Percentiles rank a stretch among this genome's conserved stretches.
phyloP scores from a whole-genome alignment of 306 rosid genomes.

The Quercus berberidifolia region DNA sequence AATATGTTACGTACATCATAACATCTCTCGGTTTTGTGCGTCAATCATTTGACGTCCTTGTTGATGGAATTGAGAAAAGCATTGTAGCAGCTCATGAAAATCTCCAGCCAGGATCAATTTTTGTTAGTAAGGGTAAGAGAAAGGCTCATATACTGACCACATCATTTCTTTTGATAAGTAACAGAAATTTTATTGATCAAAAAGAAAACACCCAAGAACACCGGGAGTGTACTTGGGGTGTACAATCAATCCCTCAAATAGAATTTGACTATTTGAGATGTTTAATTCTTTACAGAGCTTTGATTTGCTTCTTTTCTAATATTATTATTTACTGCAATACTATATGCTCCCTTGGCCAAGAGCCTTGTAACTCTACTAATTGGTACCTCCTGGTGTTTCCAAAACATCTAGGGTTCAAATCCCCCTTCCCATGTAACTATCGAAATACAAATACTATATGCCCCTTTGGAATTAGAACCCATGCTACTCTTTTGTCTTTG shows the following conservation, averaged over 20 bases:
- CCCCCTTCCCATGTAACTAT: no score
- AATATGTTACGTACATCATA: constrained; percentile 71
- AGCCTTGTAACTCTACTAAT: no score
- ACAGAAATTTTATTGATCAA: no score
- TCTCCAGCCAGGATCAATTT: constrained; percentile 77
- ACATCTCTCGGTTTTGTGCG: constrained; percentile 92
- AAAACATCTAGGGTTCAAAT: no score
- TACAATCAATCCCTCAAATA: no score
- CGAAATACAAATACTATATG: not conserved
- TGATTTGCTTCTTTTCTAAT: not conserved
- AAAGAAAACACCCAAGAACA: no score
- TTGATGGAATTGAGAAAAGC: constrained; percentile 90
- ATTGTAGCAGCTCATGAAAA: constrained; percentile 81
- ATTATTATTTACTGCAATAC: not conserved
- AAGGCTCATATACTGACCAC: not conserved
- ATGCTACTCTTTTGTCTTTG: not conserved
- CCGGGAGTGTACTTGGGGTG: no score
- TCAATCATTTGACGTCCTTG: constrained; percentile 80
- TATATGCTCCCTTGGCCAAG: not conserved
- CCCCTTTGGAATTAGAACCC: not conserved
- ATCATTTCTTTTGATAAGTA: not conserved
- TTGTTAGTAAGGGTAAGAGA: constrained; percentile 62
- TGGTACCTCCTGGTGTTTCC: no score
- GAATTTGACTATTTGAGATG: not conserved
- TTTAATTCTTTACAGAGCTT: not conserved